Base-by-base conservation (phyloP, 225 moss, liverwort and hornwort species). In the Polytrichum formosum region DNA sequence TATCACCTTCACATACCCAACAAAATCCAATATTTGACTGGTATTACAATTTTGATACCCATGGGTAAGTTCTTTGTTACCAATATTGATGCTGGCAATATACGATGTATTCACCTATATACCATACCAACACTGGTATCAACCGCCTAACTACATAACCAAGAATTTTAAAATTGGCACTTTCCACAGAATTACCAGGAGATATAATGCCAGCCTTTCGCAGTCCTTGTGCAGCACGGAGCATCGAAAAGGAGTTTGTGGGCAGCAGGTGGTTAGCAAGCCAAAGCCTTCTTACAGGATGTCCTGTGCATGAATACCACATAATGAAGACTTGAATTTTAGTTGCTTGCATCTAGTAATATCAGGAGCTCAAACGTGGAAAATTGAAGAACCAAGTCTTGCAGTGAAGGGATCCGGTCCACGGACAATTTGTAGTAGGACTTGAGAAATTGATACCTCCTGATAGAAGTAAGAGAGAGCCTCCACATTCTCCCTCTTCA, bases 391-490 rank as follows among this genome's bases (percentile, higher is more conserved):
- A 16, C 46, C 13, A 46, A 46, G 46, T 46, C 46, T 46, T 46
- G 46, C 46, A 13, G 37, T 3, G 23, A 37, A 37, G 13, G 37
- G 37, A 37, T 37, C 13, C 2, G 3, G 2, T 13, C 13, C 37
- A 37, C 10, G 3, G 23, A 46, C 46, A 46, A 46, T 13, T 46
- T 46, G 10, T 46, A 4, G 46, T 46, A 46, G 46, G 2, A 13
- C 46, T 46, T 22, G 20, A 58, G 6, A 8, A 58, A 58, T 58
- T 58, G 21, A 58, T 81, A 93, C 93, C 90, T 76, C 91, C 90
- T 26, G 91, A 90, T 66, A 93, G 79, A 62, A 96, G 82, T 26
- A 96, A 80, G 55, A 93, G 81, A 54, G 91, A 77, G 28, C 96
- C 91, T 84, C 91, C 91, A 75, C 68, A 77, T 65, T 81, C 85